Conservation (phyloP, 257 asterid genomes). For the Primulina huaijiensis region DNA sequence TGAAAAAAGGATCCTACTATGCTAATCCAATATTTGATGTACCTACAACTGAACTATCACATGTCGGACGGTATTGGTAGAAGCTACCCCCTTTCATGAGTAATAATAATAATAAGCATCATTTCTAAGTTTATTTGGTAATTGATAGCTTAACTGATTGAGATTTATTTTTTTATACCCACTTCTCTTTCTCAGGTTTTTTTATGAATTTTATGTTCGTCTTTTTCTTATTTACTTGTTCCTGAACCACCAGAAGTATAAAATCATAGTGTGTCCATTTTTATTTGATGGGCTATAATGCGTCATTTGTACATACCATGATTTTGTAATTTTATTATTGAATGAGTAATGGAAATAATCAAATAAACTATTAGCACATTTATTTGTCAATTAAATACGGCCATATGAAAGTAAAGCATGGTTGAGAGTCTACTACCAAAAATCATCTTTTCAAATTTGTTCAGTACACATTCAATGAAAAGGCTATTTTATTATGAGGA, state of each 20-base stretch:
- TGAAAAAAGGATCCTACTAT: constrained; percentile 90
- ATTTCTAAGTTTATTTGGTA: not conserved
- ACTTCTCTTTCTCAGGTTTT: not conserved
- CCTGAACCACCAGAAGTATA: not conserved
- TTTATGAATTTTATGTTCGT: not conserved
- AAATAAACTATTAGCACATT: no score
- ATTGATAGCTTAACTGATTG: constrained; percentile 12
- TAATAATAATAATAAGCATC: not conserved
- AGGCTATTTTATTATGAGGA: not conserved
- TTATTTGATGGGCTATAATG: not conserved
- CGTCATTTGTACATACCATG: not conserved
- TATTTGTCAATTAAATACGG: not conserved
- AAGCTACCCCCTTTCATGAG: not conserved
- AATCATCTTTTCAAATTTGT: constrained; percentile 6
- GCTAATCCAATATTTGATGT: constrained; percentile 76
- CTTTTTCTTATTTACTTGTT: not conserved
- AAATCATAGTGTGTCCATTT: not conserved
- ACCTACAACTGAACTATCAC: constrained; percentile 64
- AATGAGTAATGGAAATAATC: not conserved
- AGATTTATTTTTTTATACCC: not conserved
- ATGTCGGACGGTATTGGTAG: constrained; percentile 52
- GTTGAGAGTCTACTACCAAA: not conserved
- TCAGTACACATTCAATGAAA: constrained; percentile 1
- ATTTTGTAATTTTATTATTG: not conserved
- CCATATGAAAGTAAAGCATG: not conserved